These are phyloP conservation scores for Naganishia sp. DNA, from an alignment of 1,284 basidiomycete species.

Conservation along the genomic window DNA sequence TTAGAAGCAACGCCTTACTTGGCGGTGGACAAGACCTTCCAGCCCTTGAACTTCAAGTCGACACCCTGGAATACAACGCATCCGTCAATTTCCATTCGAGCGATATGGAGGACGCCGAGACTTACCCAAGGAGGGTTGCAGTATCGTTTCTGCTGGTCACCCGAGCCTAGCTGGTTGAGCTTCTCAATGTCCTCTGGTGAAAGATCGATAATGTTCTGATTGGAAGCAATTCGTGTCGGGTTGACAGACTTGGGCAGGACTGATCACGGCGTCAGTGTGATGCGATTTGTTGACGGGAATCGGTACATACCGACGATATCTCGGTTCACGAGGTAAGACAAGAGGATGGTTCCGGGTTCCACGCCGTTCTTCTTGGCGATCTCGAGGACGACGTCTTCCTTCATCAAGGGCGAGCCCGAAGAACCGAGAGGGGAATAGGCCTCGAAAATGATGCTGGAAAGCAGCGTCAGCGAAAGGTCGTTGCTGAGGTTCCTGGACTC, in stretches of 20 bases:
- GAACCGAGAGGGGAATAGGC: constrained; percentile 78
- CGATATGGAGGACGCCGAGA: neutral
- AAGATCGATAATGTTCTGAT: constrained; percentile 56
- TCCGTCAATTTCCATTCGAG: neutral
- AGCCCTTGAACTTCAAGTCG: constrained; percentile 30
- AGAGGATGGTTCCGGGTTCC: constrained; percentile 73
- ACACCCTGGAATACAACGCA: constrained; percentile 12
- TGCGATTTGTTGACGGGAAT: neutral
- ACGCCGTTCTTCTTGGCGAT: constrained; percentile 67
- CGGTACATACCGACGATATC: constrained; percentile 59
- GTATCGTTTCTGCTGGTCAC: constrained; percentile 64
- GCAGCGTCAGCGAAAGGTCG: constrained; percentile 37
- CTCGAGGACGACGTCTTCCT: constrained; percentile 62
- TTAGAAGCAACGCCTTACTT: neutral
- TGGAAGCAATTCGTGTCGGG: constrained; percentile 52
- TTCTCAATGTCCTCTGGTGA: constrained; percentile 63
- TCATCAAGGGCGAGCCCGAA: constrained; percentile 68
- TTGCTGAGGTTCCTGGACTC: constrained; percentile 1
- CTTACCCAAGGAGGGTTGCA: constrained; percentile 47
- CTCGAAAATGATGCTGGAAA: constrained; percentile 67
- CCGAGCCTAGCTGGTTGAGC: constrained; percentile 67
- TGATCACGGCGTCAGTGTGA: constrained; percentile 19
- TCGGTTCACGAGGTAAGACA: constrained; percentile 77
- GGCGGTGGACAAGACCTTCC: constrained; percentile 25
- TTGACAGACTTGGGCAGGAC: constrained; percentile 56